Percentiles rank a stretch among this genome's conserved stretches.
Conservation (phyloP, 495 filamentous ascomycete genomes). For the Neurospora sp. region DNA sequence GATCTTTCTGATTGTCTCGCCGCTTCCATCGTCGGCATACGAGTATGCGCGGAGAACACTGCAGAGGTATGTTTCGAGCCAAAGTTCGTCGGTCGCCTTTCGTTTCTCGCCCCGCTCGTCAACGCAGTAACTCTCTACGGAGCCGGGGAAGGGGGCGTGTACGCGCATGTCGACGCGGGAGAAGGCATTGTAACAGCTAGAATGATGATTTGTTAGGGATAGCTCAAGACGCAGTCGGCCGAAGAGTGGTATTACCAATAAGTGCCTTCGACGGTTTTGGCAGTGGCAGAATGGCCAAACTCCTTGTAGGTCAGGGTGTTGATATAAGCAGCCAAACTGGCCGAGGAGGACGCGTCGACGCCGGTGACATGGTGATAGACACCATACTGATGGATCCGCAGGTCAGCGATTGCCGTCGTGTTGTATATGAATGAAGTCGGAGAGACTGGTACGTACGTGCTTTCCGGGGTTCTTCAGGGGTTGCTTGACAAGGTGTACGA, state of each 20-base stretch:
- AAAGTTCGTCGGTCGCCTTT: conserved; percentile 81
- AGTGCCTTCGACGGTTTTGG: conserved; percentile 84
- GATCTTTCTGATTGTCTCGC: conserved; percentile 86
- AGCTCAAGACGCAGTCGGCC: neutral
- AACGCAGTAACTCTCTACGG: conserved; percentile 90
- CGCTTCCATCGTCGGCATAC: conserved; percentile 89
- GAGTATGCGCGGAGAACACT: conserved; percentile 86
- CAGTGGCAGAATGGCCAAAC: conserved; percentile 61
- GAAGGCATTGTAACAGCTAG: conserved; percentile 98
- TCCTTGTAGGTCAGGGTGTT: conserved; percentile 90
- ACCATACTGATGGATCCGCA: conserved; percentile 51
- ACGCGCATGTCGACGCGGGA: conserved; percentile 97
- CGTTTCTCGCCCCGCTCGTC: conserved; percentile 93
- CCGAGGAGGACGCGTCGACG: conserved; percentile 93
- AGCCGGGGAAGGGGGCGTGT: conserved; percentile 89
- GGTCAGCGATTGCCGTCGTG: conserved; percentile 8
- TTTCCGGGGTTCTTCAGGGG: conserved; percentile 52
- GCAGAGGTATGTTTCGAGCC: conserved; percentile 96
- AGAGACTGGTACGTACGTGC: conserved; percentile 39
- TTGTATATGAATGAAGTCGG: neutral
- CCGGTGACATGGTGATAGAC: conserved; percentile 98
- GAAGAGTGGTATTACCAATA: conserved; percentile 60
- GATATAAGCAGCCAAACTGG: conserved; percentile 93
- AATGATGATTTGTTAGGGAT: neutral
- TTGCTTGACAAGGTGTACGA: conserved; percentile 91